Evolutionary conservation across 208 protist species (phyloP), one percentile per base, ranked within the genome.

Genomic region (Trypanosoma rangeli): DNA sequence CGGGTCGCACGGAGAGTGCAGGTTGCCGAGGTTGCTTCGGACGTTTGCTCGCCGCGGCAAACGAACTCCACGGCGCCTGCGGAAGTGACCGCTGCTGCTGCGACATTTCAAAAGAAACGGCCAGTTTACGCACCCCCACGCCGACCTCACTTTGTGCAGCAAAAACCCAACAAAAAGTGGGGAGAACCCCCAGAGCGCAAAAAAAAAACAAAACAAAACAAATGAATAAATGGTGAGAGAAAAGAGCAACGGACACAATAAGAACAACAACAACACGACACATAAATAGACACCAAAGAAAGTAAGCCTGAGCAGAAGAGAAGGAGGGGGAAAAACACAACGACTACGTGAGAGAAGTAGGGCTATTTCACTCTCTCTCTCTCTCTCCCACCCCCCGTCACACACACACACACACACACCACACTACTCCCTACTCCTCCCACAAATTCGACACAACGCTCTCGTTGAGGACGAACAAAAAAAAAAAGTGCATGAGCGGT

Each of bases 221-320:
- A 48, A 33, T 0, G 10, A 35, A 73, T 26, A 57, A 64, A 64
- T 15, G 39, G 29, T 59, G n/a, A 42, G 31, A 26, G 8, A 42
- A 39, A 58, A 56, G 60, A 50, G 48, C 26, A 73, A 54, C 65
- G 24, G 48, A 61, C 50, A 72, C 9, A 48, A 58, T 18, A 68
- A 71, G 13, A 72, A 24, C n/a, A n/a, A n/a, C n/a, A n/a, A n/a
- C n/a, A n/a, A n/a, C n/a, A n/a, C n/a, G n/a, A n/a, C n/a, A n/a
- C n/a, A n/a, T n/a, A n/a, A 49, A 64, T 35, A 31, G 37, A 10
- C 49, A 28, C 8, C 22, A 9, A 22, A 22, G 18, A n/a, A 59
- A 31, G 22, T 0, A 37, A 59, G 16, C 35, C 22, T 42, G 53
- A n/a, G 54, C 1, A 3, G 52, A 42, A 46, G 1, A 46, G 42